phyloP scores from a whole-genome alignment of 2,329 filamentous ascomycete genomes.

The Aureobasidium subglaciale region DNA sequence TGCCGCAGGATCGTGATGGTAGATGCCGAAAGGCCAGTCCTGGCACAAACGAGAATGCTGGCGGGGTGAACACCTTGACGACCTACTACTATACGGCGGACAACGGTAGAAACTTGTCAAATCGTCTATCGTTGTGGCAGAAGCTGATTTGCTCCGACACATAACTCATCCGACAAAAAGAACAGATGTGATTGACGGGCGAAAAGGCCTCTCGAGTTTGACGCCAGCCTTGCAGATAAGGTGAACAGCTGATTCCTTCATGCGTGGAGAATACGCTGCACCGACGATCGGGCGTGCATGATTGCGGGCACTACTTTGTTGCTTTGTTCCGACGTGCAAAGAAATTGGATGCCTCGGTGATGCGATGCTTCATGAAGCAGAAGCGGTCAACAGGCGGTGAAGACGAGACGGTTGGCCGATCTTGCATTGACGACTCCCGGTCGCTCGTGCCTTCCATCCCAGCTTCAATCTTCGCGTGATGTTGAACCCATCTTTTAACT shows the following conservation, averaged over 20 bases:
- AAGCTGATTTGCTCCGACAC: background rate
- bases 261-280: background rate
- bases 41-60: background rate
- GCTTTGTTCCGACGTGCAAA: conserved; percentile 1
- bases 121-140: background rate
- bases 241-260: conserved; percentile 13
- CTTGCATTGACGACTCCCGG: conserved; percentile 1
- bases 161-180: background rate
- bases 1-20: conserved; percentile 3
- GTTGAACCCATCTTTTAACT: background rate
- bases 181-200: conserved; percentile 7
- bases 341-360: conserved; percentile 4
- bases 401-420: background rate
- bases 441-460: background rate
- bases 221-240: conserved; percentile 11
- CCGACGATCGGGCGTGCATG: conserved; percentile 3
- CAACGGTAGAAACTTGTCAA: background rate
- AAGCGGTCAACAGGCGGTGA: conserved; percentile 13
- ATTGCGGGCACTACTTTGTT: background rate
- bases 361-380: background rate
- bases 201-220: conserved; percentile 1
- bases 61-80: background rate
- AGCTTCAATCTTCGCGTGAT: background rate
- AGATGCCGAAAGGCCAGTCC: background rate
- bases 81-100: background rate